A percentile compares a stretch with the other conserved stretches of the same genome.
These are phyloP conservation scores for Debaryomycetaceae sp. DNA, from an alignment of 1,139 yeast genomes.

Conservation along the genomic window DNA sequence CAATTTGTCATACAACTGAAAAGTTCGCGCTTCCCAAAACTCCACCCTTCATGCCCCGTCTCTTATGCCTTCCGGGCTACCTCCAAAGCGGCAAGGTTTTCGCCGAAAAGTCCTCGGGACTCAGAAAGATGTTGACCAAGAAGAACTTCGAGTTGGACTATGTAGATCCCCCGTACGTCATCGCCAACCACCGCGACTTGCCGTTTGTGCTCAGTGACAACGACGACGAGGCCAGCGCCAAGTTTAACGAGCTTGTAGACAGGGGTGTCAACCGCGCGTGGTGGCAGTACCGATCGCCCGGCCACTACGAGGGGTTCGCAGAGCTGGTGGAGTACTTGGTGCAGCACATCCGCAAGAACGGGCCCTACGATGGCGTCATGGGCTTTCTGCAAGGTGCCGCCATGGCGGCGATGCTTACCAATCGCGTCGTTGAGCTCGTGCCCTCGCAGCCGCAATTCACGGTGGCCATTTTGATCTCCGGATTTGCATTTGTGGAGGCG, in stretches of 20 bases:
- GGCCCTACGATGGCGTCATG: constrained; percentile 84
- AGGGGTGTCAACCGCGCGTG: constrained; percentile 50
- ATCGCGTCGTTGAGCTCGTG: constrained; percentile 32
- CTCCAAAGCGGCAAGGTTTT: constrained; percentile 69
- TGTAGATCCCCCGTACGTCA: constrained; percentile 31
- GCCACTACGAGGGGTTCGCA: constrained; percentile 32
- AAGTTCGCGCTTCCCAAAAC: too few relatives aligned
- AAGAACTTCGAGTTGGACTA: constrained; percentile 47
- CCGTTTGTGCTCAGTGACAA: constrained; percentile 25
- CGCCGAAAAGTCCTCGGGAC: constrained; percentile 74
- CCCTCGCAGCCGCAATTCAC: constrained; percentile 42
- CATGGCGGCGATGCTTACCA: constrained; percentile 56
- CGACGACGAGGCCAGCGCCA: constrained; percentile 21
- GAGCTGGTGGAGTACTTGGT: constrained; percentile 39
- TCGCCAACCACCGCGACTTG: constrained; percentile 23
- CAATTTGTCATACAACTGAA: too few relatives aligned
- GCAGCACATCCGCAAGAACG: constrained; percentile 56
- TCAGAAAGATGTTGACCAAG: constrained; percentile 62
- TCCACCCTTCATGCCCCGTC: too few relatives aligned
- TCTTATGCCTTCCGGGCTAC: constrained; percentile 41
- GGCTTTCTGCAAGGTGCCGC: constrained; percentile 97
- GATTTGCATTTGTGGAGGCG: constrained; percentile 52
- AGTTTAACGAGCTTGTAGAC: constrained; percentile 33
- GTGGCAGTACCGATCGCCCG: constrained; percentile 27
- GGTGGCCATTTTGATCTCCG: constrained; percentile 48